These are phyloP conservation scores for Cucurbita pepo DNA, from an alignment of 306 rosid species.

Conservation along the genomic window DNA sequence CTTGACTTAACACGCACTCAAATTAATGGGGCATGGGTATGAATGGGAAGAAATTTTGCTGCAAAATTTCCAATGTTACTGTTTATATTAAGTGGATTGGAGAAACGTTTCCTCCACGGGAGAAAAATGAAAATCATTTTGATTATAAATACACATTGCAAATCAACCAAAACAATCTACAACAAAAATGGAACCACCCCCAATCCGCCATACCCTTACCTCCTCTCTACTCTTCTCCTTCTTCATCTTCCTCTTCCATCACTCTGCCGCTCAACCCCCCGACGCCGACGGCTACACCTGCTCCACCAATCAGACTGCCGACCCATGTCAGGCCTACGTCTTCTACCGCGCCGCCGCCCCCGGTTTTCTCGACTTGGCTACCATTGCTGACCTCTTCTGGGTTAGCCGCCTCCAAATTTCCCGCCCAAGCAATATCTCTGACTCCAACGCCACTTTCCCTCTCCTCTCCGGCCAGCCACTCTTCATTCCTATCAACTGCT, in stretches of 20 bases:
- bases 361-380: slow-evolving; percentile 46
- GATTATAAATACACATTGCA: not conserved
- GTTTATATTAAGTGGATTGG: not conserved
- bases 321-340: slow-evolving; percentile 55
- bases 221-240: not conserved
- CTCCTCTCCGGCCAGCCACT: slow-evolving; percentile 38
- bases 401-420: slow-evolving; percentile 55
- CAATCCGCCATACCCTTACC: not conserved
- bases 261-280: slow-evolving; percentile 22
- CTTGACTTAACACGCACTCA: not conserved
- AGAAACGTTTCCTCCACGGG: not conserved
- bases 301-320: slow-evolving; percentile 13
- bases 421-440: slow-evolving; percentile 44
- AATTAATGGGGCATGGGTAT: not conserved
- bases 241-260: slow-evolving; percentile 8
- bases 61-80: not conserved
- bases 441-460: slow-evolving; percentile 33
- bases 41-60: not conserved
- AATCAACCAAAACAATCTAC: not conserved
- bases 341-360: slow-evolving; percentile 48
- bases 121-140: no score
- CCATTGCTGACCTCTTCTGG: slow-evolving; percentile 66
- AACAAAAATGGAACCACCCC: not conserved
- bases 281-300: slow-evolving; percentile 47
- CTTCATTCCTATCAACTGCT: slow-evolving; percentile 54